These are phyloP conservation scores for Agrostemma githago DNA, from an alignment of 148 eudicot species.

Conservation along the genomic window DNA sequence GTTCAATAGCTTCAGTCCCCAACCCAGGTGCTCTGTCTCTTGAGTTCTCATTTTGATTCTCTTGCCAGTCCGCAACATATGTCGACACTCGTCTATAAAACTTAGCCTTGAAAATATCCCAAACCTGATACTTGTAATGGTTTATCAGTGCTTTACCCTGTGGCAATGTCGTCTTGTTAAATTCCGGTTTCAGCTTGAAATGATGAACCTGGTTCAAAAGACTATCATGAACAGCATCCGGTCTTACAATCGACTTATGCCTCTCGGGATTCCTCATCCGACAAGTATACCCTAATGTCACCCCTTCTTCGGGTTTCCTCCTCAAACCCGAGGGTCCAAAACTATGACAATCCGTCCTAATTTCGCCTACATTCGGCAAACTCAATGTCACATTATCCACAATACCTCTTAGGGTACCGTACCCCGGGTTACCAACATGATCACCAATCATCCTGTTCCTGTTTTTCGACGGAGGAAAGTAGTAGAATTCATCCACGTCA, in stretches of 20 bases:
- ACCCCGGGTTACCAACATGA: slow-evolving; percentile 24
- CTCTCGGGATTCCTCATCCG: slow-evolving; percentile 79
- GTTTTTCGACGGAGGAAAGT: slow-evolving; percentile 52
- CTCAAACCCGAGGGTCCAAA: slow-evolving; percentile 90
- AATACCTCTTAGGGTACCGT: slow-evolving; percentile 40
- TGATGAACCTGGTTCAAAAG: slow-evolving; percentile 90
- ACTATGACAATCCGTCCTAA: slow-evolving; percentile 77
- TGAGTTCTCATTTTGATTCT: slow-evolving; percentile 77
- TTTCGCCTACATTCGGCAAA: slow-evolving; percentile 50
- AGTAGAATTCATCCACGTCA: slow-evolving; percentile 87
- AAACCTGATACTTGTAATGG: slow-evolving; percentile 91
- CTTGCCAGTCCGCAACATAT: slow-evolving; percentile 88
- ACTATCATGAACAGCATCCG: slow-evolving; percentile 60
- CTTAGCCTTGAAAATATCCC: slow-evolving; percentile 80
- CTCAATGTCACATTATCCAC: slow-evolving; percentile 46
- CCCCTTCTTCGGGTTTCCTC: slow-evolving; percentile 51
- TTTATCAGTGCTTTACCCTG: slow-evolving; percentile 51
- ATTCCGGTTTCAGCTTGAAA: slow-evolving; percentile 62
- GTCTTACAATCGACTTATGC: slow-evolving; percentile 79
- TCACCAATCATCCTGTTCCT: slow-evolving; percentile 11
- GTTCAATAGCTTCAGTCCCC: slow-evolving; percentile 89
- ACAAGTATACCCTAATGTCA: slow-evolving; percentile 85
- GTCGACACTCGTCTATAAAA: slow-evolving; percentile 90
- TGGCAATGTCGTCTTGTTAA: slow-evolving; percentile 41
- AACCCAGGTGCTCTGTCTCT: slow-evolving; percentile 91